These are phyloP conservation scores for Panellus pusillus DNA, from an alignment of 768 basidiomycete species.

Conservation along the genomic window DNA sequence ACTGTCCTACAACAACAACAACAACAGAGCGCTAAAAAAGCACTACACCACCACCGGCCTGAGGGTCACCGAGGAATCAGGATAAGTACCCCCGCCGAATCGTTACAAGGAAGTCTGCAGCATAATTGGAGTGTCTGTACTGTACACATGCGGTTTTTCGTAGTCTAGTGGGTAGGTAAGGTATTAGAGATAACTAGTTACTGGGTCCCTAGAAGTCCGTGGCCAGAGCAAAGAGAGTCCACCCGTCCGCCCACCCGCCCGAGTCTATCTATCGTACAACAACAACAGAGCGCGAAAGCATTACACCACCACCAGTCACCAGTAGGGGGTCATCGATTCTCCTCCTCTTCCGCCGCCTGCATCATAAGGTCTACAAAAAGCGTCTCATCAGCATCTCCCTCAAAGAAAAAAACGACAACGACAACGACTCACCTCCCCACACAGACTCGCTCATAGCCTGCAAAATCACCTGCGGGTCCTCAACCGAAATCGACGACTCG, in stretches of 20 bases:
- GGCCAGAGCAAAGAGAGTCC: no score
- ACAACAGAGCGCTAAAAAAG: neutral
- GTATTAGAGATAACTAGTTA: conserved; percentile 13
- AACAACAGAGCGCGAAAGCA: neutral
- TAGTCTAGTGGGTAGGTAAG: no score
- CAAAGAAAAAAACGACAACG: neutral
- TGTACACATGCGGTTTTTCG: conserved; percentile 14
- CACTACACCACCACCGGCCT: no score
- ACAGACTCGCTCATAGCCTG: conserved; percentile 17
- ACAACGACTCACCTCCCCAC: conserved; percentile 14
- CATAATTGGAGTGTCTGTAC: no score
- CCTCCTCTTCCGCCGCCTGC: conserved; percentile 22
- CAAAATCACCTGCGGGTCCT: conserved; percentile 22
- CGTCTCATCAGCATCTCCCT: conserved; percentile 1
- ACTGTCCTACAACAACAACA: neutral
- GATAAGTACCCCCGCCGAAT: no score
- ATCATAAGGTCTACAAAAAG: conserved; percentile 16
- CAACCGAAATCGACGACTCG: conserved; percentile 25
- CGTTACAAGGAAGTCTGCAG: no score
- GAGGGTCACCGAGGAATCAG: no score
- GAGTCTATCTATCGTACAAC: conserved; percentile 14
- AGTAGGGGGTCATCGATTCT: conserved; percentile 13
- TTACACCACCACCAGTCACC: no score
- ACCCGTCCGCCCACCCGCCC: no score
- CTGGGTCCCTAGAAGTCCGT: no score